These are phyloP conservation scores for Penicillium daleae DNA, from an alignment of 495 filamentous ascomycete genomes.

Conservation along the genomic window DNA sequence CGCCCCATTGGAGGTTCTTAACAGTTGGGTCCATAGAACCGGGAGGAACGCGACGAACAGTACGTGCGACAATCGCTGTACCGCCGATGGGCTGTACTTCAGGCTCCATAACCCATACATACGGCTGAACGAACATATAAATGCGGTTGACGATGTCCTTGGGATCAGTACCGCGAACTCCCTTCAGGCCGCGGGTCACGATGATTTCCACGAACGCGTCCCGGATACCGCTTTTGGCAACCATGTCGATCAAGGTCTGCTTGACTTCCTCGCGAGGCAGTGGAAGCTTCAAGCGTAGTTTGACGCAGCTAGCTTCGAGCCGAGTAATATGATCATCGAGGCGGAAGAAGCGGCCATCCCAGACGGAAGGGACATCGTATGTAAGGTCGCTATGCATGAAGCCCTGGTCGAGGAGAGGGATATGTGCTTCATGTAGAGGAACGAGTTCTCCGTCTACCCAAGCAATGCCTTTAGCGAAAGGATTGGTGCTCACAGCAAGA, in stretches of 20 bases:
- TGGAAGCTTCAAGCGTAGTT: conserved; percentile 41
- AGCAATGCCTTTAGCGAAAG: conserved; percentile 38
- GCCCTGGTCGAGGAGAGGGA: conserved; percentile 45
- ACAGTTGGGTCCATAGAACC: conserved; percentile 44
- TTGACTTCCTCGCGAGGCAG: conserved; percentile 37
- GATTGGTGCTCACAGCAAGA: conserved; percentile 35
- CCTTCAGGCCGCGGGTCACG: conserved; percentile 43
- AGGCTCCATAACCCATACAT: conserved; percentile 47
- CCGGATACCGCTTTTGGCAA: conserved; percentile 39
- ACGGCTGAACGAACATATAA: conserved; percentile 44
- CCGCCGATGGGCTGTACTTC: conserved; percentile 40
- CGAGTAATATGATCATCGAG: conserved; percentile 44
- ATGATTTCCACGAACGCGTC: conserved; percentile 48
- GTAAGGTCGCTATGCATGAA: conserved; percentile 48
- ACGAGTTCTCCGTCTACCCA: conserved; percentile 39
- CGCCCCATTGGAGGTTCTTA: conserved; percentile 50
- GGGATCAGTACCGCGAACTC: conserved; percentile 33
- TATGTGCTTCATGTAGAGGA: conserved; percentile 39
- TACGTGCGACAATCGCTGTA: conserved; percentile 41
- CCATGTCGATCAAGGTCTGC: conserved; percentile 39
- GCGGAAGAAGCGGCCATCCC: conserved; percentile 46
- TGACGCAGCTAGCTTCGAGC: conserved; percentile 38
- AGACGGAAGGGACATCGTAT: conserved; percentile 47
- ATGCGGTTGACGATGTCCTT: conserved; percentile 36
- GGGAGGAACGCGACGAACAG: conserved; percentile 39